Conservation (phyloP, 306 rosid species). For the Fragaria ananassa region DNA sequence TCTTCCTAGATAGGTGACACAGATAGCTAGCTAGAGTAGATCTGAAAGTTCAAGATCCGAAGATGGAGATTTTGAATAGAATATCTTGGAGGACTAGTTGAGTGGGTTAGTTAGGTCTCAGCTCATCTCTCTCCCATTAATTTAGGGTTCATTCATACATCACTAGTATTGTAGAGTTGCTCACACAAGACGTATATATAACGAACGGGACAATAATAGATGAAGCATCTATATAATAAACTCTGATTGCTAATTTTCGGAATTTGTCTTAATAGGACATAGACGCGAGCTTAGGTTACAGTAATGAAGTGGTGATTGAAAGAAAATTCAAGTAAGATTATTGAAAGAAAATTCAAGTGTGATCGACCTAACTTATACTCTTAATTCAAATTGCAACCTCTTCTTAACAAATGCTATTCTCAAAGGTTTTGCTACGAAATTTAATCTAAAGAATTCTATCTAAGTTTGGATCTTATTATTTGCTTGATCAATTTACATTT, state of each 20-base stretch:
- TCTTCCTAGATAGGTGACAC: background rate
- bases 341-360: background rate
- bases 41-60: background rate
- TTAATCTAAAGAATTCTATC: too few species aligned
- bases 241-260: background rate
- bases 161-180: background rate
- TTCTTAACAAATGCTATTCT: background rate
- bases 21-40: background rate
- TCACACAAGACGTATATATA: background rate
- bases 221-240: background rate
- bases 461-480: too few species aligned
- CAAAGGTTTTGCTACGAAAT: background rate
- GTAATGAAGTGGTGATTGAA: background rate
- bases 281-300: background rate
- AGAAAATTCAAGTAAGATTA: background rate
- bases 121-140: background rate
- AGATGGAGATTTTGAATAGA: background rate
- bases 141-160: slow-evolving; percentile 12
- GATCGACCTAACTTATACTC: background rate
- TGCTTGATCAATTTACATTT: too few species aligned
- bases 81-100: background rate
- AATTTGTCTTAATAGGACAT: slow-evolving; percentile 9
- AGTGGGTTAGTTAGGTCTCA: slow-evolving; percentile 1
- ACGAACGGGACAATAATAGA: background rate
- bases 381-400: background rate